Evolutionary conservation across 176 grass and related monocot species (phyloP), one percentile per base, ranked within the genome.

Genomic region (Juncus effusus): DNA sequence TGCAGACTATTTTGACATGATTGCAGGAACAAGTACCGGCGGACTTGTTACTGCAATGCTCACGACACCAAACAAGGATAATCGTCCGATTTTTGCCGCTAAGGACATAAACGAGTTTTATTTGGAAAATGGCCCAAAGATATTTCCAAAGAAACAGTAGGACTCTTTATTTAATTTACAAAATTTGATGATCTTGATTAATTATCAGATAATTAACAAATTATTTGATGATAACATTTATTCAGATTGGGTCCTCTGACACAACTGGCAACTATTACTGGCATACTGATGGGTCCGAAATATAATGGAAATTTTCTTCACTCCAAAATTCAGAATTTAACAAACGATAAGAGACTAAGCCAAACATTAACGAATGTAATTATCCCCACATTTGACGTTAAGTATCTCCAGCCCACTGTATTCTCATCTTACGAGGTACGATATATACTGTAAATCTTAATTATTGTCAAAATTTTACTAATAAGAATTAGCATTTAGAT

Each of bases 1-100:
- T 2, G 61, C 84, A 0, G 83, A 96, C 38, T 95, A 95, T 42
- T 95, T 95, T 68, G 86, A 96, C 39, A 74, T 96, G 42, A 70
- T 96, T 28, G 78, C 84, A 12, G 87, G 87, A 55, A 96, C 74
- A 0, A 88, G 84, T 81, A 96, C 84, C 5, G 87, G 84, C 1
- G 90, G 76, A 3, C 79, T 89, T 4, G 6, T 94, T 36, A 69
- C 76, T 40, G 4, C 82, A 6, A 94, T 94, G 89, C 82, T 89
- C 13, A 11, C 79, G 10, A 75, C 82, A 54, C 85, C 79, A 7
- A 67, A 59, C 63, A 38, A 85, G 1, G 56, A 88, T 44, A 68
- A 45, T 10, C 56, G 89, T 13, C 89, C 89, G n/a, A 57, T 93
- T 38, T 88, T 80, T 40, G 7, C 82, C 3, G 77, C 85, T 12